Conservation (phyloP, 768 basidiomycete genomes). For the Mycena chlorophos region DNA sequence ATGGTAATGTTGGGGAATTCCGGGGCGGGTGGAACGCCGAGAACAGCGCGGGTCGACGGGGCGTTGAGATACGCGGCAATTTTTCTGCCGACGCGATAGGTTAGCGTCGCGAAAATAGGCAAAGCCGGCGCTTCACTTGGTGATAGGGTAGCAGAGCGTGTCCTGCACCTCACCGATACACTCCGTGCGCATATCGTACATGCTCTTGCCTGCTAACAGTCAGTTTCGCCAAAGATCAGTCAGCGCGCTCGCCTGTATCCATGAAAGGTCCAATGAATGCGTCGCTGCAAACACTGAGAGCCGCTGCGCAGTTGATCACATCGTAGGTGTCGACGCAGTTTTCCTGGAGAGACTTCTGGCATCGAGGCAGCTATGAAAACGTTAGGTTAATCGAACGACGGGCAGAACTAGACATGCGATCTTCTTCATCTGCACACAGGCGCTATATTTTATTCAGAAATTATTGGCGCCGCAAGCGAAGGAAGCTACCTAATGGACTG, state of each 20-base stretch:
- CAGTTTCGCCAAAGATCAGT: too few relatives aligned
- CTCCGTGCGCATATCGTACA: constrained; percentile 17
- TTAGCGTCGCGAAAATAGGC: background rate
- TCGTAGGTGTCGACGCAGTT: constrained; percentile 48
- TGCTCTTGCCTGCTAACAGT: constrained; percentile 11
- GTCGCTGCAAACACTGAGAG: constrained; percentile 38
- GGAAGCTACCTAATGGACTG: constrained; percentile 33
- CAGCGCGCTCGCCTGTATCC: constrained; percentile 36
- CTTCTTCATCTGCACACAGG: constrained; percentile 45
- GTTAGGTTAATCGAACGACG: background rate
- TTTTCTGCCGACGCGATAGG: constrained; percentile 32
- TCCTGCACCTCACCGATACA: constrained; percentile 16
- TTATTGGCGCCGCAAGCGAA: background rate
- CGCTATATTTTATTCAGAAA: background rate
- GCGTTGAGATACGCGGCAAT: constrained; percentile 52
- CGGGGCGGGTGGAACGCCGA: constrained; percentile 46
- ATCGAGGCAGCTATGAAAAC: constrained; percentile 40
- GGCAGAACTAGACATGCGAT: constrained; percentile 28
- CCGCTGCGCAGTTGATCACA: constrained; percentile 42
- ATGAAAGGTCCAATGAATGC: constrained; percentile 26
- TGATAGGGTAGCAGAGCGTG: constrained; percentile 15
- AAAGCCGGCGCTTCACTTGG: background rate
- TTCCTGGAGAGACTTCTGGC: constrained; percentile 37
- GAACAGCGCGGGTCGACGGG: constrained; percentile 41
- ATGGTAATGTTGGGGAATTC: constrained; percentile 38